Base-by-base conservation (phyloP, 306 rosid species). In the Elaeagnus macrophylla region DNA sequence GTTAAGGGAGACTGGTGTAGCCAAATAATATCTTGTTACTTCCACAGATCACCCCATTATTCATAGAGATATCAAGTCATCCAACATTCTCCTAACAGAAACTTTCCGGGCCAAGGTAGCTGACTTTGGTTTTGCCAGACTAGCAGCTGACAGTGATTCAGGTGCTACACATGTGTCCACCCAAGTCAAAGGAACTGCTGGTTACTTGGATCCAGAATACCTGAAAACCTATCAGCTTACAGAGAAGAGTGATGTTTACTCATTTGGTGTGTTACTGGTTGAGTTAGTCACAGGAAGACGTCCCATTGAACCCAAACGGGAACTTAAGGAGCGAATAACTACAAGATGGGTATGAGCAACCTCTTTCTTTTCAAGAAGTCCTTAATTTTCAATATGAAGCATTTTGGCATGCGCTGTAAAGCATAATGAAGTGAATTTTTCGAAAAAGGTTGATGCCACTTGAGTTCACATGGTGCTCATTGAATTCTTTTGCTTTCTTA, bases 131-230 rank as follows among this genome's bases (percentile, higher is more conserved):
- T 93, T 93, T 73, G 83, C 99, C 19, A 87, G 89, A 70, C 81
- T 75, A 56, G 99, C 94, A 16, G 79, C 96, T 19, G 99, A 93
- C 16, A 82, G 78, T 64, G 94, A 82, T 60, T 82, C 91, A 25
- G 97, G 89, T 62, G 95, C 66, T 53, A 93, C 99, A 11, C 99
- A 93, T 64, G 76, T 93, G 37, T 93, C 94, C 19, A 93, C 99
- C 54, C 99, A 81, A 81, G 88, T 93, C 45, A 93, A 88, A 59
- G 99, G 99, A 74, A 87, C 99, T 19, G 99, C 99, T n/a, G 99
- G 99, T 44, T 93, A 93, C 78, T 77, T 93, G 85, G 99, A 93
- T 53, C 99, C 99, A 12, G 99, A 93, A 62, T 93, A 93, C 81
- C 75, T 93, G 49, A 87, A 72, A 77, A 87, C 96, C 35, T 84